These are phyloP conservation scores for Lenwebbia sp. DNA, from an alignment of 345 rosid genomes.

Conservation along the genomic window DNA sequence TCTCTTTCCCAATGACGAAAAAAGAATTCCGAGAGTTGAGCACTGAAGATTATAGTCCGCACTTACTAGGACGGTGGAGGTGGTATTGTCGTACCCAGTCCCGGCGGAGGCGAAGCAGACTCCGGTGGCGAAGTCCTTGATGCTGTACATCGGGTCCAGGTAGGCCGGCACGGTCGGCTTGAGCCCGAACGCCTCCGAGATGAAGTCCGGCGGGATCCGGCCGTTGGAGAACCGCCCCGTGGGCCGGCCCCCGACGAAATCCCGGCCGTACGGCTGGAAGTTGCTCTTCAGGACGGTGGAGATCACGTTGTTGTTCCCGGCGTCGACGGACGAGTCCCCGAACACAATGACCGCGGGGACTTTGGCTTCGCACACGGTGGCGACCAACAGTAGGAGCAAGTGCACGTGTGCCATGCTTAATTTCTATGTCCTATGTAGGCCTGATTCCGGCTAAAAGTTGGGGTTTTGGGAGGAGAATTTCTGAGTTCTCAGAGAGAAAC, in stretches of 20 bases:
- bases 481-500: neutral
- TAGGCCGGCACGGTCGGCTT: conserved; percentile 42
- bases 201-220: conserved; percentile 40
- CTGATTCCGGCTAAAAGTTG: no score
- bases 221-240: conserved; percentile 54
- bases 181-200: conserved; percentile 45
- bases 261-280: conserved; percentile 47
- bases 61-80: conserved; percentile 43
- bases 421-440: no score
- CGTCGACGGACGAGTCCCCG: conserved; percentile 49
- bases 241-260: conserved; percentile 27
- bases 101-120: conserved; percentile 59
- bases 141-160: conserved; percentile 32
- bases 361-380: neutral
- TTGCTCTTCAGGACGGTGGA: conserved; percentile 38
- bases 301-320: conserved; percentile 44
- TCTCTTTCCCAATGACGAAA: neutral
- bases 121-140: conserved; percentile 41
- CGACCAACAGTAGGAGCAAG: neutral
- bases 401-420: no score
- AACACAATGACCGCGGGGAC: conserved; percentile 44
- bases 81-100: conserved; percentile 46
- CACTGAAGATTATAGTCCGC: neutral
- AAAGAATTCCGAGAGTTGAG: neutral
- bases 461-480: no score